Evolutionary conservation across 441 rosid genomes (phyloP).

Genomic region (Adansonia rubrostipa): DNA sequence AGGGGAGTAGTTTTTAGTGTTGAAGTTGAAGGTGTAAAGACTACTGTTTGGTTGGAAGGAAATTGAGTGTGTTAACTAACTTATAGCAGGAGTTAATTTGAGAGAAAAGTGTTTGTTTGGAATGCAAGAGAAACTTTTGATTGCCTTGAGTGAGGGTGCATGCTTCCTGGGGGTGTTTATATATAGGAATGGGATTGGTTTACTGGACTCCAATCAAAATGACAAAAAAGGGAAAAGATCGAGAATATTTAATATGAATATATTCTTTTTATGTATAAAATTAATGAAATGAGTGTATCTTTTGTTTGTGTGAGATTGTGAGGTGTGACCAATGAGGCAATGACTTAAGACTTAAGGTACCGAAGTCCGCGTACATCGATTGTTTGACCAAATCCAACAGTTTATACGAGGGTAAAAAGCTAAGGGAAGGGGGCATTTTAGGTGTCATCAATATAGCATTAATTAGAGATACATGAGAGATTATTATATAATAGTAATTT

Average conservation of each 20-base stretch:
- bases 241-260: background rate
- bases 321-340: background rate
- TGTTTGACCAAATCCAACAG: background rate
- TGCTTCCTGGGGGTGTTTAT: constrained; percentile 1
- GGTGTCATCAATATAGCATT: too few relatives aligned
- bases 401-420: too few relatives aligned
- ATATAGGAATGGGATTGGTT: constrained; percentile 20
- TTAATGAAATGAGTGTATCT: background rate
- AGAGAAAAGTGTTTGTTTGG: background rate
- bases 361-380: background rate
- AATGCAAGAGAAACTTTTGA: background rate
- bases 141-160: background rate
- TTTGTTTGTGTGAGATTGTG: background rate
- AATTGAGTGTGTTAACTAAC: too few relatives aligned
- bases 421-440: background rate
- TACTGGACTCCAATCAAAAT: background rate
- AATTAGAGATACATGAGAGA: background rate
- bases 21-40: too few relatives aligned
- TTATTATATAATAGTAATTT: too few relatives aligned
- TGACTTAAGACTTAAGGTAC: background rate
- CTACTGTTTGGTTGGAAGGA: too few relatives aligned
- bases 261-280: background rate
- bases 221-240: background rate
- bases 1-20: background rate
- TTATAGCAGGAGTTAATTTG: background rate